Base-by-base conservation (phyloP, 306 rosid genomes). In the Lablab purpureus region DNA sequence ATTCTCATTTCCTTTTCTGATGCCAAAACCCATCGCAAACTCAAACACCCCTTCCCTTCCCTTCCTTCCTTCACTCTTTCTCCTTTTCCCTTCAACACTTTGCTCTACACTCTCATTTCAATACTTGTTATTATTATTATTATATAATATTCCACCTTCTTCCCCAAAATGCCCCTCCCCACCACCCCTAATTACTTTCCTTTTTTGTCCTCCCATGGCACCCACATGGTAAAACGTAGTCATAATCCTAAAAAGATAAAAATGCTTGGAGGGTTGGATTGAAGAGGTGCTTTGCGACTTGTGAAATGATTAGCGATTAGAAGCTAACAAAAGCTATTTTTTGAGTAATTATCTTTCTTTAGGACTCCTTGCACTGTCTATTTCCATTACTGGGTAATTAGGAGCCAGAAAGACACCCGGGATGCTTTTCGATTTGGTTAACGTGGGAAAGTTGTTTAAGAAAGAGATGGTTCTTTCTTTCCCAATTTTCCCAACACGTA, bases 361-460 rank as follows among this genome's bases (percentile, higher is more conserved):
- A 71, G 34, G 77, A 75, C 82, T 74, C 74, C 75, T 82, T 73
- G 86, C 84, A 87, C 88, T 88, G 93, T 92, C 97, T 65, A 85
- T 88, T 90, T 88, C 89, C 84, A 82, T 89, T 88, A 83, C 82
- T 79, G 90, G 86, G 83, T 74, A 71, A 84, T 80, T 73, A 73
- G 55, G 71, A 74, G 47, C 47, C 75, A 82, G 75, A 66, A 21
- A 66, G 36, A 71, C 67, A 81, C 71, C 77, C 28, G 10, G 83
- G 84, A 66, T 78, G 82, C 89, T 96, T 93, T 96, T 96, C 96
- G 98, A 91, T 96, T 96, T 93, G 87, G 92, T 88, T 91, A 96
- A 96, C 94, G 98, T 93, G 94, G 96, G 97, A 96, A 93, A 96
- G 92, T 93, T 85, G 92, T 82, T 88, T 82, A 85, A 80, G 86